Percentiles rank a stretch among this genome's conserved stretches.
phyloP scores from a whole-genome alignment of 1,139 yeast species.

The Saccharomycopsis hybrid region DNA sequence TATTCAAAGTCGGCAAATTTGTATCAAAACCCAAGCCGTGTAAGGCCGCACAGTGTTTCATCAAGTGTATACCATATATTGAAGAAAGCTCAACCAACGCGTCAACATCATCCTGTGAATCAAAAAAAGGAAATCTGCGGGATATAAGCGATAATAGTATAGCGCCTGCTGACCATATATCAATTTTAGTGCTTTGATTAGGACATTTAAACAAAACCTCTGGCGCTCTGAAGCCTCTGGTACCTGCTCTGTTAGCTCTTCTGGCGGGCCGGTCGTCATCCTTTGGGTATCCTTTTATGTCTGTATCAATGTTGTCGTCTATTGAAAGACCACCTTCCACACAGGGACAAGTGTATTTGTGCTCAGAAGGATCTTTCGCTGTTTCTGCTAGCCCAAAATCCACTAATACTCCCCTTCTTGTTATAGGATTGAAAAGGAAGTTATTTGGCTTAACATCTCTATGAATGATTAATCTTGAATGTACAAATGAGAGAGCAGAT shows the following conservation, averaged over 20 bases:
- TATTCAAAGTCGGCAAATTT: conserved; percentile 38
- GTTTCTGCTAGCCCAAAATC: conserved; percentile 90
- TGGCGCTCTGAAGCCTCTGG: conserved; percentile 94
- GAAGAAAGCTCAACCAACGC: conserved; percentile 80
- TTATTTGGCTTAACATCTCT: conserved; percentile 82
- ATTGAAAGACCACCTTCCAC: conserved; percentile 25
- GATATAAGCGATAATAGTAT: conserved; percentile 67
- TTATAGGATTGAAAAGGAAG: conserved; percentile 70
- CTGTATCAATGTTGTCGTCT: conserved; percentile 25
- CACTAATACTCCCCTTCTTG: conserved; percentile 76
- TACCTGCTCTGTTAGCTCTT: conserved; percentile 96
- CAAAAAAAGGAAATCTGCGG: conserved; percentile 78
- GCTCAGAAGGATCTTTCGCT: conserved; percentile 21
- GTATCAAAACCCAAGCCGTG: conserved; percentile 90
- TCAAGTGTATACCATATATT: conserved; percentile 72
- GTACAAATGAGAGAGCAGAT: conserved; percentile 92
- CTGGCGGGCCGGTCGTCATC: conserved; percentile 82
- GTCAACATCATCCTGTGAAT: conserved; percentile 86
- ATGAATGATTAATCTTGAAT: conserved; percentile 91
- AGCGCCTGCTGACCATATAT: conserved; percentile 91
- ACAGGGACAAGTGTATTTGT: conserved; percentile 27
- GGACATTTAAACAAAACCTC: conserved; percentile 87
- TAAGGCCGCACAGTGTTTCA: conserved; percentile 69
- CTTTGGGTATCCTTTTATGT: conserved; percentile 65
- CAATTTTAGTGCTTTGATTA: conserved; percentile 74